Conservation (phyloP, 352 stramenopile species). For the Phytophthora fragariaefolia region DNA sequence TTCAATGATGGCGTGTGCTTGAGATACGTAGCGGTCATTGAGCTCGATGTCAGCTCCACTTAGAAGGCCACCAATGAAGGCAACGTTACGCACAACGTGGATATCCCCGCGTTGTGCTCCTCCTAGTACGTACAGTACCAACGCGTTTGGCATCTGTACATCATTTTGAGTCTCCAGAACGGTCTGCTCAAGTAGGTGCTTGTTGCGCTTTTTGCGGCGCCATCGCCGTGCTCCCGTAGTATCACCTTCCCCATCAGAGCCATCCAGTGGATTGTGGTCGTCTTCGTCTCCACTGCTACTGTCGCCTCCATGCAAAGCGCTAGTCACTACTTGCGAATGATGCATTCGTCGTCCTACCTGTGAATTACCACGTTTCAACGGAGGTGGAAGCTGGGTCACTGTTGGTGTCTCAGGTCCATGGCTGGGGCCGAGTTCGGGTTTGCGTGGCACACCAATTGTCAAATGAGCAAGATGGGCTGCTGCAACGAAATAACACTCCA, state of each 20-base stretch:
- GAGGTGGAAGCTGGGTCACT: slow-evolving; percentile 1
- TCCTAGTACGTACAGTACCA: slow-evolving; percentile 84
- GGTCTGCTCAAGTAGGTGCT: slow-evolving; percentile 64
- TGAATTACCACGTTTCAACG: slow-evolving; percentile 34
- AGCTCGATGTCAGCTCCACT: slow-evolving; percentile 73
- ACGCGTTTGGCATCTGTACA: slow-evolving; percentile 50
- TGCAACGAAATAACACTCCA: slow-evolving; percentile 72
- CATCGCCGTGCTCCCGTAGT: slow-evolving; percentile 49
- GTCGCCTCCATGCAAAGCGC: slow-evolving; percentile 20
- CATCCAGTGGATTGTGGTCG: slow-evolving; percentile 7
- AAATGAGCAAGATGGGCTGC: slow-evolving; percentile 36
- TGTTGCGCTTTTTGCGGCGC: slow-evolving; percentile 83
- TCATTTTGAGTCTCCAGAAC: slow-evolving; percentile 65
- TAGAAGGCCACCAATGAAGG: slow-evolving; percentile 57
- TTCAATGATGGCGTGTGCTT: slow-evolving; percentile 68
- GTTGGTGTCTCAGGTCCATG: not conserved
- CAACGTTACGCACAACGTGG: slow-evolving; percentile 74
- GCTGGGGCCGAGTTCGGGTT: slow-evolving; percentile 1
- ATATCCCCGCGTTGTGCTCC: slow-evolving; percentile 79
- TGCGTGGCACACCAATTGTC: not conserved
- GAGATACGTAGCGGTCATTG: slow-evolving; percentile 71
- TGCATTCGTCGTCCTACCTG: slow-evolving; percentile 30
- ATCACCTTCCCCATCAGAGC: slow-evolving; percentile 19
- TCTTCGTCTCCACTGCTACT: slow-evolving; percentile 23
- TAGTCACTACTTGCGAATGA: slow-evolving; percentile 47